These are phyloP conservation scores for Phytophthora tentaculata DNA, from an alignment of 352 stramenopile genomes.

Conservation along the genomic window DNA sequence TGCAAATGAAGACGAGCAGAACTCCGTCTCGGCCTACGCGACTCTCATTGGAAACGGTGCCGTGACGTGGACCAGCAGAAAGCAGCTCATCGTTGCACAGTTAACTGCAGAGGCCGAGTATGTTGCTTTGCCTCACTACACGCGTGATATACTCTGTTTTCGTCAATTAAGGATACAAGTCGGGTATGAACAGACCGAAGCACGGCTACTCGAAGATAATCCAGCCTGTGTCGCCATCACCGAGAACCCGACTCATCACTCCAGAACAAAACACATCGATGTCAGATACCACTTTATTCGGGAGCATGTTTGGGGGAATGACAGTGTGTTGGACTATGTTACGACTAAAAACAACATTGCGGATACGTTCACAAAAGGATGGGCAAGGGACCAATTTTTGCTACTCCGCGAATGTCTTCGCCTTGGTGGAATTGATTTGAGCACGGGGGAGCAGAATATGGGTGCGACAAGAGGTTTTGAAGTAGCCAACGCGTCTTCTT, in stretches of 20 bases:
- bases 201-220: slow-evolving; percentile 13
- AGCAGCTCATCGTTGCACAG: not conserved
- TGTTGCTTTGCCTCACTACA: not conserved
- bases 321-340: slow-evolving; percentile 3
- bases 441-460: too few species aligned
- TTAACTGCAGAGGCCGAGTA: slow-evolving; percentile 25
- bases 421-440: slow-evolving; percentile 5
- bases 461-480: too few species aligned
- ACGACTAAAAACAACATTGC: slow-evolving; percentile 5
- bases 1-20: too few species aligned
- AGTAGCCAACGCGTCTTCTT: too few species aligned
- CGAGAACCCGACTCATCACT: slow-evolving; percentile 19
- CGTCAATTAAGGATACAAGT: slow-evolving; percentile 10
- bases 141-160: slow-evolving; percentile 14
- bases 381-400: slow-evolving; percentile 5
- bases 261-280: slow-evolving; percentile 22
- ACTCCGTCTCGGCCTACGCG: too few species aligned
- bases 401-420: too few species aligned
- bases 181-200: slow-evolving; percentile 13
- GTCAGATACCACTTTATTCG: not conserved
- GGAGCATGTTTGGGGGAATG: not conserved
- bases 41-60: too few species aligned
- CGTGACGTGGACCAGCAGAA: too few species aligned
- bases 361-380: slow-evolving; percentile 11
- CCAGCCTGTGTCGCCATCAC: slow-evolving; percentile 20